Conservation (phyloP, 345 rosid genomes). For the Clausena lansium region DNA sequence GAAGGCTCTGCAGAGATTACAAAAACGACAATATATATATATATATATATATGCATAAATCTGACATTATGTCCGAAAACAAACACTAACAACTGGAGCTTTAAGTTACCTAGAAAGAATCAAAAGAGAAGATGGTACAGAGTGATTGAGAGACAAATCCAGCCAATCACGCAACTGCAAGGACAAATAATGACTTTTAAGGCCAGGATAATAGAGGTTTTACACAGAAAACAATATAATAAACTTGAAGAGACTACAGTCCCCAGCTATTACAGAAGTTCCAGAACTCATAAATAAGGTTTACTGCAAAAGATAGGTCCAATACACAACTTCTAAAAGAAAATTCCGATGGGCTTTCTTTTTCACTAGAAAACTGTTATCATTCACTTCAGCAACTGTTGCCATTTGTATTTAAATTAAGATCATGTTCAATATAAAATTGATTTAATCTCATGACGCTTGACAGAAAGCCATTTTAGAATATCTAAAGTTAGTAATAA, state of each 20-base stretch:
- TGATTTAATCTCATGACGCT: not conserved
- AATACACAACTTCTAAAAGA: not conserved
- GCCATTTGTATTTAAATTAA: not conserved
- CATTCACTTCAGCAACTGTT: not conserved
- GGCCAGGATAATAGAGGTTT: slow-evolving; percentile 16
- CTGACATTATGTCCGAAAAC: slow-evolving; percentile 1
- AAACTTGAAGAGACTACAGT: not conserved
- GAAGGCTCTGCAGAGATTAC: slow-evolving; percentile 59
- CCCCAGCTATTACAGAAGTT: not conserved
- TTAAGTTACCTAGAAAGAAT: slow-evolving; percentile 77
- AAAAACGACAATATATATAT: not conserved
- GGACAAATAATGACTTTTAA: slow-evolving; percentile 20
- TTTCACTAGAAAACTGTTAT: not conserved
- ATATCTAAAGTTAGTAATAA: not conserved
- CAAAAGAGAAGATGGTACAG: slow-evolving; percentile 91
- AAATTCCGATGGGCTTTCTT: not conserved
- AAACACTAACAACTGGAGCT: slow-evolving; percentile 14
- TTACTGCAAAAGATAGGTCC: not conserved
- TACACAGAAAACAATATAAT: not conserved
- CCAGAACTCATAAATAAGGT: not conserved
- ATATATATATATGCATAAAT: not conserved
- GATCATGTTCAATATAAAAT: not conserved
- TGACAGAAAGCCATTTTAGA: not conserved
- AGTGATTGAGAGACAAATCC: slow-evolving; percentile 87
- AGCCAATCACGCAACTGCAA: slow-evolving; percentile 88